Conservation (phyloP, 208 protist genomes). For the Trypanosoma mega region DNA sequence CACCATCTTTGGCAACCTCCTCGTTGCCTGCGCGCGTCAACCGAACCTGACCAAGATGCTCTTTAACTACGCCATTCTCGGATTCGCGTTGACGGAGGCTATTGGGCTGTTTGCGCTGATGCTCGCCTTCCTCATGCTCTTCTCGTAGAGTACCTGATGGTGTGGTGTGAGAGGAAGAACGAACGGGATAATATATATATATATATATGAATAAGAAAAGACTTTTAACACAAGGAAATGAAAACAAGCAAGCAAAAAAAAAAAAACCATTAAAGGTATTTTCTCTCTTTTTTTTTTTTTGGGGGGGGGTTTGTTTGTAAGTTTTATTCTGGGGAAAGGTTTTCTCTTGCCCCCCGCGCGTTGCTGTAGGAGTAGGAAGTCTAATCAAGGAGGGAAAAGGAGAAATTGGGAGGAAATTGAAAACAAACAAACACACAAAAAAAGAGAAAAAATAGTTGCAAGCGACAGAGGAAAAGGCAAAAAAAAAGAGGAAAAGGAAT, state of each 20-base stretch:
- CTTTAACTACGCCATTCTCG: conserved; percentile 93
- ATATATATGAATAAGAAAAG: background rate
- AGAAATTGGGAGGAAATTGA: background rate
- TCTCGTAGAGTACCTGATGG: conserved; percentile 65
- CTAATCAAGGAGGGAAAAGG: background rate
- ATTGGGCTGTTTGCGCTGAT: conserved; percentile 91
- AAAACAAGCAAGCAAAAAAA: conserved; percentile 5
- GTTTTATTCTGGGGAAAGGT: too few species aligned
- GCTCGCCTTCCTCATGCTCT: conserved; percentile 93
- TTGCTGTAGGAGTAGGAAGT: background rate
- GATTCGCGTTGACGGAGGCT: conserved; percentile 91
- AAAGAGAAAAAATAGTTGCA: background rate
- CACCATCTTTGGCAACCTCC: conserved; percentile 85
- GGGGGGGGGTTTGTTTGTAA: too few species aligned
- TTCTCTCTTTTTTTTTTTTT: too few species aligned
- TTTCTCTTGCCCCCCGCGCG: too few species aligned
- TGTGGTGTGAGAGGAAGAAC: background rate
- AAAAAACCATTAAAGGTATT: background rate
- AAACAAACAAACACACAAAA: background rate
- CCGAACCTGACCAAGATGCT: conserved; percentile 90
- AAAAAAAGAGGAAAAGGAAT: background rate
- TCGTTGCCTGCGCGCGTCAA: conserved; percentile 86
- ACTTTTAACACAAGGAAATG: background rate
- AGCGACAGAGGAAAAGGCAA: background rate
- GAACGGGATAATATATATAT: conserved; percentile 2